These are phyloP conservation scores for Colletotrichum sp. DNA, from an alignment of 2,329 filamentous ascomycete species.

Conservation along the genomic window DNA sequence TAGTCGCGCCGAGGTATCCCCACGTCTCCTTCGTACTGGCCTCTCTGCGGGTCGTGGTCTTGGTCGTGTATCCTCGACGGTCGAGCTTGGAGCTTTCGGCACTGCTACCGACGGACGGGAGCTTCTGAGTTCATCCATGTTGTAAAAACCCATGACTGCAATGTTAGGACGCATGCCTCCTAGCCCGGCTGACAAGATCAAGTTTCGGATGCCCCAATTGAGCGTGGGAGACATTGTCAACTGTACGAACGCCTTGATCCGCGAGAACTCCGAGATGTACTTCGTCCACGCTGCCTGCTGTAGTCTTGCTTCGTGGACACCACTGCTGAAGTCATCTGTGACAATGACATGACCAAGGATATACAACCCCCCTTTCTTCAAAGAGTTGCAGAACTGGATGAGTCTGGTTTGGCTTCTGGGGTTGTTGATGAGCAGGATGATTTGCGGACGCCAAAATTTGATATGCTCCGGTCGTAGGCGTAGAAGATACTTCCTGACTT, in stretches of 20 bases:
- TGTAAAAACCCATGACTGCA: conserved; percentile 80
- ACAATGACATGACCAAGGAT: conserved; percentile 89
- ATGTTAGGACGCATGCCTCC: conserved; percentile 92
- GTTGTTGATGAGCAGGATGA: conserved; percentile 83
- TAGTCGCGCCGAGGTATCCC: conserved; percentile 60
- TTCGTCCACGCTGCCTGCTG: conserved; percentile 86
- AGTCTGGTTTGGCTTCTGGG: conserved; percentile 81
- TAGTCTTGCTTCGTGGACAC: conserved; percentile 79
- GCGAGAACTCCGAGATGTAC: conserved; percentile 81
- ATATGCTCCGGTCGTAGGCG: conserved; percentile 87
- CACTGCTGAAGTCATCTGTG: conserved; percentile 78
- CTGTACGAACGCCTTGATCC: conserved; percentile 89
- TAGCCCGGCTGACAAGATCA: conserved; percentile 80
- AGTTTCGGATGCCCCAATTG: conserved; percentile 84
- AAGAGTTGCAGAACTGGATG: conserved; percentile 88
- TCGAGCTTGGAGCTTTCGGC: conserved; percentile 50
- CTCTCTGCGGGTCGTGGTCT: conserved; percentile 36
- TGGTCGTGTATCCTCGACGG: conserved; percentile 35
- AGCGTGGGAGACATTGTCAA: conserved; percentile 82
- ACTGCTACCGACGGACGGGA: conserved; percentile 62
- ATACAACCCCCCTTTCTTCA: conserved; percentile 87
- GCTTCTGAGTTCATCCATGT: conserved; percentile 75
- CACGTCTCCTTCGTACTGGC: conserved; percentile 42
- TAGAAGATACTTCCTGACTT: conserved; percentile 86
- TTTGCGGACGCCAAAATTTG: conserved; percentile 92